Evolutionary conservation across 768 basidiomycete species (phyloP).

Genomic region (Termitomyces sp.): DNA sequence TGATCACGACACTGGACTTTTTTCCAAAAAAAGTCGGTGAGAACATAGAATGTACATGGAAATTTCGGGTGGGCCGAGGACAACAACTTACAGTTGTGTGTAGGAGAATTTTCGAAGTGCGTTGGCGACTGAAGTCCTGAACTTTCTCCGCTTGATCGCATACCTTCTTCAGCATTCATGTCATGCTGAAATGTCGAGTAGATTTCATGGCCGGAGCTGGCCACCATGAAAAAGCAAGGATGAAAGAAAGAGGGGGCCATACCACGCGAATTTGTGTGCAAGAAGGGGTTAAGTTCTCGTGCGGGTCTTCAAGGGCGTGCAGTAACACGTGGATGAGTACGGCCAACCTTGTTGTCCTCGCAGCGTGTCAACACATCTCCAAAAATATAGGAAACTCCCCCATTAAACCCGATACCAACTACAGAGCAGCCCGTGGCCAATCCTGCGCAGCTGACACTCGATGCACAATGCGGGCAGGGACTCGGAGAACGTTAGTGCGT

Average conservation of each 20-base stretch:
- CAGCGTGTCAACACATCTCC: no score
- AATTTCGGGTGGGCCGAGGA: conserved; percentile 38
- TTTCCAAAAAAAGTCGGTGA: conserved; percentile 34
- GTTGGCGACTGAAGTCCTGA: conserved; percentile 73
- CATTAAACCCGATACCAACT: no score
- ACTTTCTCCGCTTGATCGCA: conserved; percentile 70
- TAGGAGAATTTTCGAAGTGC: conserved; percentile 40
- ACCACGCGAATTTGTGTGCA: conserved; percentile 41
- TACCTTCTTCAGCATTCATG: conserved; percentile 56
- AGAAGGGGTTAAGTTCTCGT: conserved; percentile 33
- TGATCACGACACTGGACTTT: conserved; percentile 66
- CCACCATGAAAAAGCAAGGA: conserved; percentile 44
- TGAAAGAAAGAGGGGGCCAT: conserved; percentile 16
- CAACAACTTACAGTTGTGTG: conserved; percentile 50
- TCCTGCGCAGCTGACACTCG: no score
- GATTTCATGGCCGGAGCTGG: conserved; percentile 45
- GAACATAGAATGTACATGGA: conserved; percentile 19
- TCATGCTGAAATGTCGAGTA: conserved; percentile 49
- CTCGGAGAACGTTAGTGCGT: no score
- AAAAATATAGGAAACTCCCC: no score
- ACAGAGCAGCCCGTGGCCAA: no score
- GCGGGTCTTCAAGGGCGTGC: no score
- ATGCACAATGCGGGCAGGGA: no score
- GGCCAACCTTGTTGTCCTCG: no score
- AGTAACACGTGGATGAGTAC: no score